phyloP scores from a whole-genome alignment of 257 asterid species.

The Primulina tabacum region DNA sequence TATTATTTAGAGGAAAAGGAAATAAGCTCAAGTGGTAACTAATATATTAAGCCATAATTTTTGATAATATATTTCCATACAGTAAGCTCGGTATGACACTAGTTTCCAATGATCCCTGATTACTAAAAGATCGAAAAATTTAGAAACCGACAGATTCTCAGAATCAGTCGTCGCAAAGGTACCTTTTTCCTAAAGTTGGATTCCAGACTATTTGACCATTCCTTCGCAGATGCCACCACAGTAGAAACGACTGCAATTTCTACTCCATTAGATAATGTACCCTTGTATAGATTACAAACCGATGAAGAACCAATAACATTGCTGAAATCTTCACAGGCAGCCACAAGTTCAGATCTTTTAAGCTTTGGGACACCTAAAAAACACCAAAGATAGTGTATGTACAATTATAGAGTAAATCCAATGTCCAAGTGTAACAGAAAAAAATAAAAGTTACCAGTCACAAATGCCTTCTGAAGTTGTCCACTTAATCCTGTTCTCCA shows the following conservation, averaged over 20 bases:
- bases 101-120: not conserved
- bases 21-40: not conserved
- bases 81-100: not conserved
- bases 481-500: conserved; percentile 97
- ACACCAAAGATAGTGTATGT: conserved; percentile 6
- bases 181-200: conserved; percentile 80
- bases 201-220: conserved; percentile 72
- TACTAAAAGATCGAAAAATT: not conserved
- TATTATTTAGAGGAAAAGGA: conserved; percentile 5
- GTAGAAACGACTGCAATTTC: conserved; percentile 80
- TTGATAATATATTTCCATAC: too few species aligned
- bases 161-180: not conserved
- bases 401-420: not conserved
- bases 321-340: conserved; percentile 94
- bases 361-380: conserved; percentile 79
- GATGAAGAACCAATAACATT: conserved; percentile 73
- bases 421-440: not conserved
- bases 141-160: conserved; percentile 3
- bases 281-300: conserved; percentile 65
- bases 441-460: conserved; percentile 51
- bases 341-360: conserved; percentile 70
- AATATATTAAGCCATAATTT: not conserved
- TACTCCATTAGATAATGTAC: conserved; percentile 84
- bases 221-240: conserved; percentile 53
- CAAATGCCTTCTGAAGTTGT: conserved; percentile 82